These are phyloP conservation scores for Pyrenula aspistea DNA, from an alignment of 495 filamentous ascomycete genomes.

Conservation along the genomic window DNA sequence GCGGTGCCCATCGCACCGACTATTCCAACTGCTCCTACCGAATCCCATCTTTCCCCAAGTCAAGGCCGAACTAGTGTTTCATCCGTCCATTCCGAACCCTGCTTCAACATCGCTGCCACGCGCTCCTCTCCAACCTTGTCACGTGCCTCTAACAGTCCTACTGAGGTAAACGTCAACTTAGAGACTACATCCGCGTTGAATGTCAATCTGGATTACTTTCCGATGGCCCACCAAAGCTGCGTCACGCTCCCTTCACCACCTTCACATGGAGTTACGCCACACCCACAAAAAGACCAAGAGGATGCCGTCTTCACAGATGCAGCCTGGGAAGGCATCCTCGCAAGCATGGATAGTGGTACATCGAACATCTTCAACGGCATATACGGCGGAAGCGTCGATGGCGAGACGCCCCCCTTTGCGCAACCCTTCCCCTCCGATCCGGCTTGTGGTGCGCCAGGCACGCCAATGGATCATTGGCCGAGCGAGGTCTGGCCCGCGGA, in stretches of 20 bases:
- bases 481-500: slow-evolving; percentile 32
- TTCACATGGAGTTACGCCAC: slow-evolving; percentile 2
- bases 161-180: too few relatives aligned
- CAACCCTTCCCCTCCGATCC: slow-evolving; percentile 26
- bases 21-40: not conserved
- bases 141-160: slow-evolving; percentile 1
- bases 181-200: slow-evolving; percentile 1
- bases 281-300: not conserved
- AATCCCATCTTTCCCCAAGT: slow-evolving; percentile 6
- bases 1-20: slow-evolving; percentile 20
- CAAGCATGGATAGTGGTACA: slow-evolving; percentile 63
- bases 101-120: slow-evolving; percentile 13
- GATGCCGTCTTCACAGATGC: slow-evolving; percentile 35
- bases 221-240: slow-evolving; percentile 20
- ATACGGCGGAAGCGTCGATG: slow-evolving; percentile 56
- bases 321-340: slow-evolving; percentile 72
- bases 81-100: slow-evolving; percentile 20
- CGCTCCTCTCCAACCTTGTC: slow-evolving; percentile 5
- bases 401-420: slow-evolving; percentile 13
- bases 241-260: slow-evolving; percentile 14
- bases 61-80: slow-evolving; percentile 28
- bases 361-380: slow-evolving; percentile 76
- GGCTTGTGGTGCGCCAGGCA: slow-evolving; percentile 11
- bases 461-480: slow-evolving; percentile 21
- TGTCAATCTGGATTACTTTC: slow-evolving; percentile 38